Evolutionary conservation across 2,329 filamentous ascomycete species (phyloP).

Genomic region (Talaromyces sp.): DNA sequence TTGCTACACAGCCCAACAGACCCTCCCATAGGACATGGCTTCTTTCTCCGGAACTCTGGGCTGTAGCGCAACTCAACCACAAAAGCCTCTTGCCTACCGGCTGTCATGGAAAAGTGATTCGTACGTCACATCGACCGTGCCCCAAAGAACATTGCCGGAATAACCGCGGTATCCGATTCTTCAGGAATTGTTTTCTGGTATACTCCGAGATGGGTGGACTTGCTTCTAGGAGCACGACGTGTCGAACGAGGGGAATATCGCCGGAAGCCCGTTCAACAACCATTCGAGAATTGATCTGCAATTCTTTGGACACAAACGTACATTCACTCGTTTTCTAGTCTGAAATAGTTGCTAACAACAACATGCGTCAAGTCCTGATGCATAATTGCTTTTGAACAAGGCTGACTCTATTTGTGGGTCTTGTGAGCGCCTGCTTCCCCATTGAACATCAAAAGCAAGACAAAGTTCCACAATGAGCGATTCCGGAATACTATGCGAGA

Average conservation of each 20-base stretch:
- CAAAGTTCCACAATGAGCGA: neutral
- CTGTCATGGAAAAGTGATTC: neutral
- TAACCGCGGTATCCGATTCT: neutral
- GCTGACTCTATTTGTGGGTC: neutral
- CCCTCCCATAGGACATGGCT: neutral
- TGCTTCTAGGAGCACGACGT: neutral
- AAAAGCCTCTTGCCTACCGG: neutral
- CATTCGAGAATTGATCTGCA: neutral
- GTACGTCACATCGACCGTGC: neutral
- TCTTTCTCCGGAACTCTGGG: neutral
- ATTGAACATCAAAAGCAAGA: neutral
- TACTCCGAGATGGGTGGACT: too few relatives aligned
- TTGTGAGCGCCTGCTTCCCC: neutral
- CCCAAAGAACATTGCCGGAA: neutral
- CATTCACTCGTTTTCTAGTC: neutral
- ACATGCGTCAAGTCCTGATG: neutral
- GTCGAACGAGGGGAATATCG: neutral
- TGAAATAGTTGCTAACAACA: neutral
- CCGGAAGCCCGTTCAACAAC: neutral
- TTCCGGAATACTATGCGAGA: neutral
- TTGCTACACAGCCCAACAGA: neutral
- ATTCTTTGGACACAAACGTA: neutral
- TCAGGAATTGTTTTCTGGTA: neutral
- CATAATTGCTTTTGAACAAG: neutral
- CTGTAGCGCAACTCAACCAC: neutral